These are phyloP conservation scores for Citrus sp. DNA, from an alignment of 345 rosid species.

Conservation along the genomic window DNA sequence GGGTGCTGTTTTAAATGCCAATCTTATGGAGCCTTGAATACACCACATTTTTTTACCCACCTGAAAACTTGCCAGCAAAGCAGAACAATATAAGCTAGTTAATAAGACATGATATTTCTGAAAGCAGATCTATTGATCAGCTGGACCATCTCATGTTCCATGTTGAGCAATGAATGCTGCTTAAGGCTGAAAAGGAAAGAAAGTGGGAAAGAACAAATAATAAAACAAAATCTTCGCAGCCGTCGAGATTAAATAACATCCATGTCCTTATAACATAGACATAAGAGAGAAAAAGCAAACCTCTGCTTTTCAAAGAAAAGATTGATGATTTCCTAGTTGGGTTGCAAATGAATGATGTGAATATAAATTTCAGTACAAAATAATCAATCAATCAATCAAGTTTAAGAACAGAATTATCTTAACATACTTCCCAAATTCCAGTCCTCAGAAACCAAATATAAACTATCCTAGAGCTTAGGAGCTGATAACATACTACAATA, in stretches of 20 bases:
- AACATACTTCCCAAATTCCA: slow-evolving; percentile 15
- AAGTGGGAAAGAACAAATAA: not conserved
- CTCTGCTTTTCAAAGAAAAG: not conserved
- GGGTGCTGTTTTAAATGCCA: not conserved
- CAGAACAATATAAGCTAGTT: not conserved
- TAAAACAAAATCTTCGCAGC: not conserved
- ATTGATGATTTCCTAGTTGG: not conserved
- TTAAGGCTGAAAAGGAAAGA: no score
- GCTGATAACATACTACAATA: slow-evolving; percentile 12
- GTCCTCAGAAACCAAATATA: slow-evolving; percentile 8
- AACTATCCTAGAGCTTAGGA: slow-evolving; percentile 18
- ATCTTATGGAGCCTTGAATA: not conserved
- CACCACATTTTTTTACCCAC: not conserved
- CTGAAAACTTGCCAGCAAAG: not conserved
- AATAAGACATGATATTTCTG: not conserved
- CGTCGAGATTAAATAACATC: not conserved
- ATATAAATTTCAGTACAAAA: slow-evolving; percentile 4
- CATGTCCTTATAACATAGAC: not conserved
- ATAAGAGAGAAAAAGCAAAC: not conserved
- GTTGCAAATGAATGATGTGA: not conserved
- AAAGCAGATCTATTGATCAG: not conserved
- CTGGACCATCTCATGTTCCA: not conserved
- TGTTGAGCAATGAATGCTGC: not conserved
- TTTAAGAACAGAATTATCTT: slow-evolving; percentile 10
- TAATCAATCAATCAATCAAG: slow-evolving; percentile 15